Conservation (phyloP, 2,329 filamentous ascomycete genomes). For the Cladosporium halotolerans region DNA sequence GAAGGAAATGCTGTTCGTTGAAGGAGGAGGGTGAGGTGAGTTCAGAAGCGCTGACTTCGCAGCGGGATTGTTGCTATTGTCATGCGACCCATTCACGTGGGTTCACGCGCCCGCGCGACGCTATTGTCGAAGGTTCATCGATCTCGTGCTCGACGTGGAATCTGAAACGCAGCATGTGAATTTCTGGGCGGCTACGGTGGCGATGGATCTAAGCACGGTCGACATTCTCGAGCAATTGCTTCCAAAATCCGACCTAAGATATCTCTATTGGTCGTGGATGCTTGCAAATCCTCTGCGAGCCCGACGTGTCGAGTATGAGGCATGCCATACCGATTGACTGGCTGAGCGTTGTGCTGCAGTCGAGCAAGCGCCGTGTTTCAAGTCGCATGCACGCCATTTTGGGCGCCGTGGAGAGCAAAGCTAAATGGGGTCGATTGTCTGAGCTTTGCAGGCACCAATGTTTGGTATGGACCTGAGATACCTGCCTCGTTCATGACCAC, state of each 20-base stretch:
- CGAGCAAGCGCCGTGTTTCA: conserved; percentile 8
- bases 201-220: neutral
- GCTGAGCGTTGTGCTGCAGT: neutral
- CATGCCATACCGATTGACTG: conserved; percentile 3
- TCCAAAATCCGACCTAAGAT: too few relatives aligned
- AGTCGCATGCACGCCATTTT: neutral
- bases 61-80: conserved; percentile 22
- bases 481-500: too few relatives aligned
- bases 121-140: too few relatives aligned
- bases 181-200: neutral
- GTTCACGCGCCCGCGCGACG: conserved; percentile 17
- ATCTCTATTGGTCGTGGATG: too few relatives aligned
- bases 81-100: conserved; percentile 18
- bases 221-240: neutral
- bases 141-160: conserved; percentile 4
- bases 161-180: conserved; percentile 16
- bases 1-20: neutral
- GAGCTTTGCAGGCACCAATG: too few relatives aligned
- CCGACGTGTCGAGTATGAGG: conserved; percentile 1
- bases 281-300: too few relatives aligned
- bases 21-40: neutral
- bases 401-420: too few relatives aligned
- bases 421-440: too few relatives aligned
- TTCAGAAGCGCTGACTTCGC: conserved; percentile 11
- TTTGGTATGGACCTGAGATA: too few relatives aligned